These are phyloP conservation scores for Hirschfeldia incana DNA, from an alignment of 345 rosid species.

Conservation along the genomic window DNA sequence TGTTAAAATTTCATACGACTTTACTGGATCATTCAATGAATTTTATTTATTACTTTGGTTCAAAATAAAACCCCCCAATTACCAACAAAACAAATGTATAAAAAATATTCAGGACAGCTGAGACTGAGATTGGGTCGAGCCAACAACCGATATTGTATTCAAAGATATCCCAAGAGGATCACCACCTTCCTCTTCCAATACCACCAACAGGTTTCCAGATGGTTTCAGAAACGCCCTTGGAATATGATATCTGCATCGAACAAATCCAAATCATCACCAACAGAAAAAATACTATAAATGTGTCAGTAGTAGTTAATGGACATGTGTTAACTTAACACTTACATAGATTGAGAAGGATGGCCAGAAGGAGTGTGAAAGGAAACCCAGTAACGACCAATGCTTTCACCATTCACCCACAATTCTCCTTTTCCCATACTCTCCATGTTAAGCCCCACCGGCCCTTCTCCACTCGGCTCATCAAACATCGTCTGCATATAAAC, in stretches of 20 bases:
- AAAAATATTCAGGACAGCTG: conserved; percentile 23
- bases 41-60: background rate
- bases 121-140: conserved; percentile 12
- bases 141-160: conserved; percentile 43
- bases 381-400: conserved; percentile 88
- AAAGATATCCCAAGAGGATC: conserved; percentile 61
- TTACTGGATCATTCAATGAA: background rate
- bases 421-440: conserved; percentile 86
- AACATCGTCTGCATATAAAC: conserved; percentile 47
- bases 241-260: conserved; percentile 66
- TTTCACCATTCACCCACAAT: conserved; percentile 79
- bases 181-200: conserved; percentile 71
- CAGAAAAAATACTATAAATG: no score
- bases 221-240: conserved; percentile 70
- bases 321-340: conserved; percentile 30
- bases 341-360: conserved; percentile 67
- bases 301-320: background rate
- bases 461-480: conserved; percentile 56
- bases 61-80: background rate
- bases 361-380: conserved; percentile 64
- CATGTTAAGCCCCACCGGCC: conserved; percentile 61
- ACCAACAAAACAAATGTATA: conserved; percentile 5
- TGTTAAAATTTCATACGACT: background rate
- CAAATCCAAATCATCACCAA: conserved; percentile 19
- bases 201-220: conserved; percentile 50